Base-by-base conservation (phyloP, 2,329 filamentous ascomycete species). In the Fusarium sp. region DNA sequence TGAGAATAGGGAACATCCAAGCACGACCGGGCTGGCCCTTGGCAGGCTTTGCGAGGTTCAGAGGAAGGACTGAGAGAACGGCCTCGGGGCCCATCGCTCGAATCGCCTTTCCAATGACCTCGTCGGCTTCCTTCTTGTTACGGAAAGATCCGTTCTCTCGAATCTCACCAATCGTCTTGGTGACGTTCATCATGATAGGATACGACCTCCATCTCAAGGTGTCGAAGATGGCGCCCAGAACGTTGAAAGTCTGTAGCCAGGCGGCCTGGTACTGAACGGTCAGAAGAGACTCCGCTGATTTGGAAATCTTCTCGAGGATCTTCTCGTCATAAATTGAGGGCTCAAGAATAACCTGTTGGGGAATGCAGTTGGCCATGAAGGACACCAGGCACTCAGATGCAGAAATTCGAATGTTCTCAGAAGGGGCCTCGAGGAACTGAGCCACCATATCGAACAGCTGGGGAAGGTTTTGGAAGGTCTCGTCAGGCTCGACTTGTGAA, bases 381-480 rank as follows among this genome's bases (percentile, higher is more conserved):
- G 95, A 98, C 59, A 98, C 92, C 65, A 99, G 83, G 78, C 96
- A 98, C 80, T 99, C 95, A 0, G 96, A 97, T 6, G 96, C 94
- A 5, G 96, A 98, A 32, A 97, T 89, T 64, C 96, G 90, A 75
- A 99, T 97, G 79, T 98, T 98, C 80, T 95, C 91, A 2, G 94
- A 95, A 1, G 93, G 88, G 1, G 94, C 97, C 48, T 93, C 88
- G 69, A 99, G 87, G 78, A 97, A 98, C 32, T 87, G 84, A 10
- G 93, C 87, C 4, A 98, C 88, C 84, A 94, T 87, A 58, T 85
- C 85, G 79, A 98, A 98, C 0, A 98, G 84, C 30, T 92, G 91
- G 1, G 96, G 94, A 5, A 99, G 83, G 75, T 96, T 97, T 77
- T 92, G 89, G 77, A 98, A 98, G 0, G 94, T 97, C 58, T 98